phyloP scores from a whole-genome alignment of 2,329 filamentous ascomycete genomes.

The Aspergillus candidus region DNA sequence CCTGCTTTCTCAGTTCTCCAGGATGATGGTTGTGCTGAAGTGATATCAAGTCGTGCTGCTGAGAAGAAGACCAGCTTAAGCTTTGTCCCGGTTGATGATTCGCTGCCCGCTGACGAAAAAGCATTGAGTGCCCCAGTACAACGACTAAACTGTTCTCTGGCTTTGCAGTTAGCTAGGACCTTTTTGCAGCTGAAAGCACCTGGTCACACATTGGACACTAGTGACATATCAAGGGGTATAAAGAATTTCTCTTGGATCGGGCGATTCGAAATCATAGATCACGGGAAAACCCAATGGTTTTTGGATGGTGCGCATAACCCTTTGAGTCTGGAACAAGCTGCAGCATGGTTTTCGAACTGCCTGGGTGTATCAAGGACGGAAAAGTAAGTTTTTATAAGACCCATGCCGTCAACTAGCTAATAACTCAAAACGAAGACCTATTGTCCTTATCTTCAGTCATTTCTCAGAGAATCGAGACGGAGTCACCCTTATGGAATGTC shows the following conservation, averaged over 20 bases:
- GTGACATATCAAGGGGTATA: conserved; percentile 22
- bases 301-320: conserved; percentile 42
- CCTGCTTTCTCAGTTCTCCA: conserved; percentile 56
- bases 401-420: neutral
- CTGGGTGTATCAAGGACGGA: neutral
- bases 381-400: conserved; percentile 5
- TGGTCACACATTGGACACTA: conserved; percentile 7
- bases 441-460: conserved; percentile 30
- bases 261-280: conserved; percentile 27
- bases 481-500: conserved; percentile 14
- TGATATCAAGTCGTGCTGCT: conserved; percentile 46
- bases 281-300: conserved; percentile 29
- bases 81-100: conserved; percentile 32
- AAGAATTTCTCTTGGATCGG: conserved; percentile 27
- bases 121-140: conserved; percentile 24
- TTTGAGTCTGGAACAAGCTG: conserved; percentile 34
- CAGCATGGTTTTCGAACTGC: conserved; percentile 33
- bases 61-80: conserved; percentile 48
- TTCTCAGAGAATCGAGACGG: conserved; percentile 26
- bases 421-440: conserved; percentile 7
- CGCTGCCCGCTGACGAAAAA: conserved; percentile 12
- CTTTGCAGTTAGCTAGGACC: conserved; percentile 17
- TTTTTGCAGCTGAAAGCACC: conserved; percentile 21
- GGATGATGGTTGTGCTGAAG: conserved; percentile 39
- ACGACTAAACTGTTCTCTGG: conserved; percentile 29